A percentile compares a stretch with the other conserved stretches of the same genome.
phyloP scores from a whole-genome alignment of 805 yeast species.

The Torulaspora quercuum region DNA sequence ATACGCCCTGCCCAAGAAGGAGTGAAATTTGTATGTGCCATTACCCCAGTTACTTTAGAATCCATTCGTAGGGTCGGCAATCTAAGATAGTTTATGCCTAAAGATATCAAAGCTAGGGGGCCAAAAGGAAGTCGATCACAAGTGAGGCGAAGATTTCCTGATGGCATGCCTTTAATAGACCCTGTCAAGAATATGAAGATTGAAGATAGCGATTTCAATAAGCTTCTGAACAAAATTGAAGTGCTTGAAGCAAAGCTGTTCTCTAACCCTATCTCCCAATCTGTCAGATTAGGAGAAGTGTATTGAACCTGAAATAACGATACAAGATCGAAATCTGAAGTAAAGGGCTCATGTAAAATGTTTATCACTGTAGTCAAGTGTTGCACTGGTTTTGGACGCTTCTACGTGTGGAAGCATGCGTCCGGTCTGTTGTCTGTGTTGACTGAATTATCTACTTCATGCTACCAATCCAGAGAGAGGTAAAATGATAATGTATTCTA shows the following conservation, averaged over 20 bases:
- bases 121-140: constrained; percentile 58
- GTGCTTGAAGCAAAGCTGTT: constrained; percentile 72
- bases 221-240: constrained; percentile 70
- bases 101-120: constrained; percentile 60
- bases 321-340: too few species aligned
- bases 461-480: too few species aligned
- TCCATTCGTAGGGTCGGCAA: constrained; percentile 75
- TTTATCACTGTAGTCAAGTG: too few species aligned
- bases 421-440: too few species aligned
- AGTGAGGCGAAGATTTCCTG: constrained; percentile 87
- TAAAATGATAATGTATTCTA: too few species aligned
- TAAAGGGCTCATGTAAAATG: too few species aligned
- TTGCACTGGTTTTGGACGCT: too few species aligned
- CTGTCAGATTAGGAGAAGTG: constrained; percentile 56
- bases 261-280: constrained; percentile 63
- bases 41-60: constrained; percentile 79
- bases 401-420: too few species aligned
- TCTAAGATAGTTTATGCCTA: constrained; percentile 75
- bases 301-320: too few species aligned
- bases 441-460: too few species aligned
- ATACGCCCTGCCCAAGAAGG: constrained; percentile 76
- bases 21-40: constrained; percentile 68
- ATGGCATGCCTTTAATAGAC: constrained; percentile 87
- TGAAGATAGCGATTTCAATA: constrained; percentile 71
- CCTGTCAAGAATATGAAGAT: constrained; percentile 93